A percentile compares a stretch with the other conserved stretches of the same genome.
phyloP scores from a whole-genome alignment of 148 eudicot species.

The Camellia japonica region DNA sequence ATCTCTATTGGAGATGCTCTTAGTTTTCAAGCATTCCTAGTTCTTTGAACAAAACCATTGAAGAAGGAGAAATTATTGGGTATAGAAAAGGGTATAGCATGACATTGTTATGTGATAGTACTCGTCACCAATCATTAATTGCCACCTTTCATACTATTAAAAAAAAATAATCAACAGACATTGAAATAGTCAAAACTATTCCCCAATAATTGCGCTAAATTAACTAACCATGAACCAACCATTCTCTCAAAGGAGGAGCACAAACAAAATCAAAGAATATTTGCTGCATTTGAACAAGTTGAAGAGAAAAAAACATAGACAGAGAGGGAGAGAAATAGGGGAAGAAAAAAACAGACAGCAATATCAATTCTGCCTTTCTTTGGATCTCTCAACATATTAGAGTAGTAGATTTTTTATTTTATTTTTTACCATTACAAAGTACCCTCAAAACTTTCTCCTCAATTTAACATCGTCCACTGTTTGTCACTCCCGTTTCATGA shows the following conservation, averaged over 20 bases:
- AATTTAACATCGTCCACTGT: neutral
- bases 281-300: neutral
- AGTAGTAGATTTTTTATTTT: neutral
- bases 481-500: too few relatives aligned
- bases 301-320: neutral
- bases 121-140: too few relatives aligned
- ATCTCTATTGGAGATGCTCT: too few relatives aligned
- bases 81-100: too few relatives aligned
- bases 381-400: slow-evolving; percentile 24
- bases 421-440: neutral
- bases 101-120: too few relatives aligned
- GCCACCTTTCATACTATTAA: too few relatives aligned
- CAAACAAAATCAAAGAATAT: neutral
- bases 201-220: slow-evolving; percentile 11
- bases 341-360: neutral
- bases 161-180: slow-evolving; percentile 13
- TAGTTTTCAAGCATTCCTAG: too few relatives aligned
- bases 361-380: slow-evolving; percentile 27
- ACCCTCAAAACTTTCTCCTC: neutral
- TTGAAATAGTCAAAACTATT: slow-evolving; percentile 24
- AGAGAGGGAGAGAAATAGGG: neutral
- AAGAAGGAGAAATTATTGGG: too few relatives aligned
- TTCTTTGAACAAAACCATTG: too few relatives aligned
- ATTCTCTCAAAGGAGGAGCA: neutral
- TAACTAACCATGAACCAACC: slow-evolving; percentile 27